These are phyloP conservation scores for Saccharomycopsis fodiens DNA, from an alignment of 805 yeast species.

Conservation along the genomic window DNA sequence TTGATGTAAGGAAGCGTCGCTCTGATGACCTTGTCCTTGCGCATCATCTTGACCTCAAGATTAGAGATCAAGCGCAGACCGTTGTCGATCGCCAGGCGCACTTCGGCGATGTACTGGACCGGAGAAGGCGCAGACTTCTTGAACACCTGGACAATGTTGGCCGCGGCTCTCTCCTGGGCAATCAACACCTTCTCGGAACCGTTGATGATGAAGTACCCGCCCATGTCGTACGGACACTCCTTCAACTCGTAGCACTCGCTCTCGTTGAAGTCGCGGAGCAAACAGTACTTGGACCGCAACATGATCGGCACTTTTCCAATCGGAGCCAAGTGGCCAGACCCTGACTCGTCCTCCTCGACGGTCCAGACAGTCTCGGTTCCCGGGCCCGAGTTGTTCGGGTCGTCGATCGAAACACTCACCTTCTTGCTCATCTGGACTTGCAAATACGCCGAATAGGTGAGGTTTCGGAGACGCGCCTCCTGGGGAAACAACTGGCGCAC, in stretches of 20 bases:
- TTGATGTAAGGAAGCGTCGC: slow-evolving; percentile 95
- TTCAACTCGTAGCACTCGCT: slow-evolving; percentile 91
- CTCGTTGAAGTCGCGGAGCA: slow-evolving; percentile 81
- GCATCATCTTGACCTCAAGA: slow-evolving; percentile 86
- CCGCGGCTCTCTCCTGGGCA: slow-evolving; percentile 98
- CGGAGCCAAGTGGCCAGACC: slow-evolving; percentile 47
- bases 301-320: slow-evolving; percentile 97
- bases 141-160: slow-evolving; percentile 97
- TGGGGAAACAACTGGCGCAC: slow-evolving; percentile 98
- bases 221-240: slow-evolving; percentile 99
- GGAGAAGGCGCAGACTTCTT: slow-evolving; percentile 97
- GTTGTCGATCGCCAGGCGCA: slow-evolving; percentile 92
- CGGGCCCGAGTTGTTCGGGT: slow-evolving; percentile 36
- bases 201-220: slow-evolving; percentile 96
- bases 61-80: slow-evolving; percentile 93
- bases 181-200: slow-evolving; percentile 97
- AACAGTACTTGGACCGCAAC: slow-evolving; percentile 95
- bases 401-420: slow-evolving; percentile 78
- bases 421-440: slow-evolving; percentile 93
- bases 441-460: slow-evolving; percentile 92
- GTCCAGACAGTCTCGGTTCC: slow-evolving; percentile 54
- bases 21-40: slow-evolving; percentile 83
- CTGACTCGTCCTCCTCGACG: slow-evolving; percentile 37
- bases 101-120: slow-evolving; percentile 91
- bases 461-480: slow-evolving; percentile 92